phyloP scores from a whole-genome alignment of 2,329 filamentous ascomycete genomes.

The Colletotrichum sp. region DNA sequence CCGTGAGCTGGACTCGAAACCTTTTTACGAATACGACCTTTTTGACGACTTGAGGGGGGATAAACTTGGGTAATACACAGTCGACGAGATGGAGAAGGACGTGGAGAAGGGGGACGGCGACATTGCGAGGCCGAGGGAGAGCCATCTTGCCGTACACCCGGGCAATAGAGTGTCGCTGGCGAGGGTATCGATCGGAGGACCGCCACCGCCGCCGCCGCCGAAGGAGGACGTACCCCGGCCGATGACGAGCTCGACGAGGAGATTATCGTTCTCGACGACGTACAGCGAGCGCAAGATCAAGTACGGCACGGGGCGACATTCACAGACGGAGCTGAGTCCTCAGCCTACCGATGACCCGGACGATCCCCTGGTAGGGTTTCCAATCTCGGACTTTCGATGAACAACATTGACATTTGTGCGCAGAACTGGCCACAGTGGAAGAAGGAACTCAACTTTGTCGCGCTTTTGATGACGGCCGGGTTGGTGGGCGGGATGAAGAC shows the following conservation, averaged over 20 bases:
- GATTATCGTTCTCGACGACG: conserved; percentile 36
- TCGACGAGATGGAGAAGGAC: conserved; percentile 7
- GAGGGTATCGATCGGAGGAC: conserved; percentile 1
- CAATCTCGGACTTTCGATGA: background rate
- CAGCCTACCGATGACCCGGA: conserved; percentile 60
- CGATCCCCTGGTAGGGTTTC: conserved; percentile 55
- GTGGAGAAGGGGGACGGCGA: background rate
- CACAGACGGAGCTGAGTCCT: conserved; percentile 53
- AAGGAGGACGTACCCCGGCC: conserved; percentile 23
- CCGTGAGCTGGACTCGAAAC: conserved; percentile 6
- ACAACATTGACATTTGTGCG: background rate
- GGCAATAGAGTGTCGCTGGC: background rate
- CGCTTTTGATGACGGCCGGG: conserved; percentile 52
- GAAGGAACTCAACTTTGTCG: conserved; percentile 54
- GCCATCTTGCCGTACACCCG: background rate
- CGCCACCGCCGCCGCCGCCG: conserved; percentile 7
- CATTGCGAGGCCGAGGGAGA: background rate
- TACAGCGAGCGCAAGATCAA: conserved; percentile 45
- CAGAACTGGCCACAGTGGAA: conserved; percentile 64
- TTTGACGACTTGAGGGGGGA: background rate
- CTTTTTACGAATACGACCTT: background rate
- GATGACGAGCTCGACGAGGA: conserved; percentile 38
- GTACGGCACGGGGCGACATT: conserved; percentile 49
- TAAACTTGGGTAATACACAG: background rate
- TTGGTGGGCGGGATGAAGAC: conserved; percentile 60